Conservation (phyloP, 192 early-diverging fungal genomes). For the Coemansia furcata region DNA sequence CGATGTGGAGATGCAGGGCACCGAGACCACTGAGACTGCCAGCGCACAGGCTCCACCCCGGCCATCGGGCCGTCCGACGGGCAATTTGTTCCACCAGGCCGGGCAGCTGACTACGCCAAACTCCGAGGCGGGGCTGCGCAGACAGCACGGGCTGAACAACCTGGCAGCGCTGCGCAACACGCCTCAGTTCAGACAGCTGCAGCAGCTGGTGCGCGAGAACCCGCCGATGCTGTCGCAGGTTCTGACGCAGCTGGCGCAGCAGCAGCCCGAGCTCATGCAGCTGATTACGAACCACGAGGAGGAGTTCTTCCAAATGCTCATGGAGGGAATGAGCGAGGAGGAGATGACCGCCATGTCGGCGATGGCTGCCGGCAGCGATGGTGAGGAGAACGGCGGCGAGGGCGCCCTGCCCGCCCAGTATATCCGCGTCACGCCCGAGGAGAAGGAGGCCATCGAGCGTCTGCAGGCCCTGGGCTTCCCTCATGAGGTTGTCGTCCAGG, state of each 20-base stretch:
- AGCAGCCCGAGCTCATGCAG: conserved; percentile 81
- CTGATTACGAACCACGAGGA: conserved; percentile 76
- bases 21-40: neutral
- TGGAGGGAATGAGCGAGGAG: conserved; percentile 39
- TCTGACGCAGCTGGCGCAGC: conserved; percentile 76
- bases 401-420: conserved; percentile 54
- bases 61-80: conserved; percentile 11
- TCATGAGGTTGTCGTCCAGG: conserved; percentile 79
- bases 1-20: conserved; percentile 6
- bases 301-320: conserved; percentile 73
- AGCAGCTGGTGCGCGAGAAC: conserved; percentile 80
- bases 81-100: conserved; percentile 64
- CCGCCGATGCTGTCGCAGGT: conserved; percentile 85
- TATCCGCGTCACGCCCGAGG: conserved; percentile 83
- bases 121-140: conserved; percentile 6
- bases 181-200: conserved; percentile 91
- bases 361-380: conserved; percentile 17
- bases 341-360: conserved; percentile 10
- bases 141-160: conserved; percentile 26
- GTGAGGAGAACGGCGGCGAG: conserved; percentile 60
- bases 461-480: conserved; percentile 86
- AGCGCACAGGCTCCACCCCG: conserved; percentile 8
- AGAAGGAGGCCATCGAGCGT: conserved; percentile 82
- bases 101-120: conserved; percentile 21
- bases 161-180: conserved; percentile 63